These are phyloP conservation scores for Scutellaria galericulata DNA, from an alignment of 257 asterid species.

Conservation along the genomic window DNA sequence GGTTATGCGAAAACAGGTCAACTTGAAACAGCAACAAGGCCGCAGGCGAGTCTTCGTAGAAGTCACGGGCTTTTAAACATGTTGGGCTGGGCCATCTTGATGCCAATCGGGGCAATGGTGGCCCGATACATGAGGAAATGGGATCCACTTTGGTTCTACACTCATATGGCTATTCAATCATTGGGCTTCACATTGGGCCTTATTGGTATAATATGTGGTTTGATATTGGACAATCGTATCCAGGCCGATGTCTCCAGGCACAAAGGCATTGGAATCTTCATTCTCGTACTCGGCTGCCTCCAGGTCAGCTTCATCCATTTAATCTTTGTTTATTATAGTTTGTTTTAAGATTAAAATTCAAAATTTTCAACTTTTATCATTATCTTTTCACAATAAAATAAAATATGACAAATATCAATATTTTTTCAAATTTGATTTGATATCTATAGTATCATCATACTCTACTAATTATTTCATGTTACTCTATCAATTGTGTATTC, in stretches of 20 bases:
- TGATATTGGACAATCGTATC: conserved; percentile 64
- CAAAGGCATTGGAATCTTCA: conserved; percentile 71
- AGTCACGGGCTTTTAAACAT: conserved; percentile 81
- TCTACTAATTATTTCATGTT: too few relatives aligned
- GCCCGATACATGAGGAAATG: conserved; percentile 77
- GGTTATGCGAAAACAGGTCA: conserved; percentile 48
- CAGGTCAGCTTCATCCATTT: conserved; percentile 53
- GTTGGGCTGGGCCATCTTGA: conserved; percentile 86
- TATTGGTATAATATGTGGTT: conserved; percentile 66
- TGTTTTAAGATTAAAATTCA: too few relatives aligned
- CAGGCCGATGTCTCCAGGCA: conserved; percentile 53
- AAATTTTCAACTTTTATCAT: not conserved
- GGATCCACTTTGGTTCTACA: conserved; percentile 89
- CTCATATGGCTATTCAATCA: conserved; percentile 66
- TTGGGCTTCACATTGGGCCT: conserved; percentile 70
- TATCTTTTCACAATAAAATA: too few relatives aligned
- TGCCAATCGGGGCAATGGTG: conserved; percentile 76
- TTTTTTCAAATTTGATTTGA: too few relatives aligned
- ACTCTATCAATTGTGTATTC: too few relatives aligned
- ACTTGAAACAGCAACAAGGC: conserved; percentile 39
- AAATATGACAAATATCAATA: too few relatives aligned
- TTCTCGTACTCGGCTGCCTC: conserved; percentile 72
- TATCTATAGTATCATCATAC: too few relatives aligned
- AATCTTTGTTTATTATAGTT: too few relatives aligned
- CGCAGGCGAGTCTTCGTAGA: conserved; percentile 50